Percentiles rank a stretch among this genome's conserved stretches.
Conservation (phyloP, 2,329 filamentous ascomycete genomes). For the Curvularia sp. region DNA sequence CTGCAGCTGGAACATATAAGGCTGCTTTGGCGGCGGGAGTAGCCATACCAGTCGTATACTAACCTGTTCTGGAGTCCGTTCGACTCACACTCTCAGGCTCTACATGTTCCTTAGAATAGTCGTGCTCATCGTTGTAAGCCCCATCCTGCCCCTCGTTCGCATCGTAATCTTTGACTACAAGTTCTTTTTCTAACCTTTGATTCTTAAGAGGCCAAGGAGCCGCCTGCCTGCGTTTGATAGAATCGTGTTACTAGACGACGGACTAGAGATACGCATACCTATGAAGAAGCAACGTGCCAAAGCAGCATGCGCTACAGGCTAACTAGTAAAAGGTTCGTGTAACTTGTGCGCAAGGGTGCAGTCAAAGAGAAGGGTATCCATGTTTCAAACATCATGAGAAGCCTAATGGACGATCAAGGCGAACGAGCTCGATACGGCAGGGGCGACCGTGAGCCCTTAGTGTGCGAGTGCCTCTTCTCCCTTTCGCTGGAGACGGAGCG, state of each 20-base stretch:
- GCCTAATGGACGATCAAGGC: constrained; percentile 2
- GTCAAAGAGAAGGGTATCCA: neutral
- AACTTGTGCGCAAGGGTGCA: neutral
- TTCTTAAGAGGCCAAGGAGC: neutral
- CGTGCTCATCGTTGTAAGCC: too few relatives aligned
- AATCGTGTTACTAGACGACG: neutral
- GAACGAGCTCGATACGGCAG: constrained; percentile 32
- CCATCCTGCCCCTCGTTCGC: too few relatives aligned
- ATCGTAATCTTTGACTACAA: neutral
- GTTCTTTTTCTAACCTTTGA: neutral
- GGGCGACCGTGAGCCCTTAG: constrained; percentile 25
- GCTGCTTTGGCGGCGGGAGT: too few relatives aligned
- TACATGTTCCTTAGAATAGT: too few relatives aligned
- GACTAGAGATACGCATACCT: neutral
- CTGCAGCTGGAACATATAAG: too few relatives aligned
- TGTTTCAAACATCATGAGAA: too few relatives aligned
- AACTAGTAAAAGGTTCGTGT: neutral
- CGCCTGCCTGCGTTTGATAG: neutral
- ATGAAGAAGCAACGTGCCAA: neutral
- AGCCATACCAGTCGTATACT: too few relatives aligned
- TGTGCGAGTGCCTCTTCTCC: constrained; percentile 16
- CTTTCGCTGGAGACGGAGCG: constrained; percentile 17
- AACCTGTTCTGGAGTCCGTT: too few relatives aligned
- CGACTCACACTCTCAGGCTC: too few relatives aligned
- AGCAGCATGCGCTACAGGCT: neutral